Conservation (phyloP, 176 grass and related monocot genomes). For the sorghum (Sorghum bicolor) region Sorghum_bicolor_NCBIv3 NC_012870.2:7367001-7367500, state of each 20-base stretch:
- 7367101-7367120: not conserved
- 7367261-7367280: not conserved
- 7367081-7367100: not conserved
- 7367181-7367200: conserved; percentile 40
- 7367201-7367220: not conserved
- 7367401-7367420: not conserved
- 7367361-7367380: not conserved
- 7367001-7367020: conserved; percentile 55
- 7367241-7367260: conserved; percentile 53
- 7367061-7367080: not conserved
- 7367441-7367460: not conserved
- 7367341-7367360: conserved; percentile 39
- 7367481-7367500: conserved; percentile 12
- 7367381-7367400: not conserved
- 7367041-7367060: conserved; percentile 71
- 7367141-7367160: not conserved
- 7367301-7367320: not conserved
- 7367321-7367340: not conserved
- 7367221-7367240: not conserved
- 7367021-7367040: conserved; percentile 31
- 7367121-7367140: not conserved
- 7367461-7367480: not conserved
- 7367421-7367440: conserved; percentile 4
- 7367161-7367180: not conserved
- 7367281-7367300: not conserved